Percentiles rank a stretch among this genome's conserved stretches.
Conservation (phyloP, 805 yeast species). For the Yueomyces sinensis region DNA sequence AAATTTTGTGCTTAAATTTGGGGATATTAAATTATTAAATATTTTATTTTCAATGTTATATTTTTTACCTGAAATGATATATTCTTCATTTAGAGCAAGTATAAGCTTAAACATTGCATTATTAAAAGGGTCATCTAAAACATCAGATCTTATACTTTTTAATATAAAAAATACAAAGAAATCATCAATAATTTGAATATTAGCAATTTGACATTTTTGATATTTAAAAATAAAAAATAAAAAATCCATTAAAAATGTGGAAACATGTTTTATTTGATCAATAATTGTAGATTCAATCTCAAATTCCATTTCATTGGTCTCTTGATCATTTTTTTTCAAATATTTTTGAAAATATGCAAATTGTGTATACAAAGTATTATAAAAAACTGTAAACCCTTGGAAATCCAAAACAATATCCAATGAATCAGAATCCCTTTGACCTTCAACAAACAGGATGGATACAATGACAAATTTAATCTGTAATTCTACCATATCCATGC, state of each 20-base stretch:
- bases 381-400: slow-evolving; percentile 37
- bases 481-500: slow-evolving; percentile 23
- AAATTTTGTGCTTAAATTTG: slow-evolving; percentile 36
- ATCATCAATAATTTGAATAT: slow-evolving; percentile 29
- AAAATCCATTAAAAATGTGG: slow-evolving; percentile 36
- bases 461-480: slow-evolving; percentile 30
- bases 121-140: slow-evolving; percentile 43
- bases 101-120: slow-evolving; percentile 59
- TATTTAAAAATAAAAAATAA: slow-evolving; percentile 42
- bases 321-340: slow-evolving; percentile 4
- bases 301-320: slow-evolving; percentile 16
- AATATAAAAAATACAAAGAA: slow-evolving; percentile 37
- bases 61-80: slow-evolving; percentile 43
- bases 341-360: slow-evolving; percentile 23
- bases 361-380: slow-evolving; percentile 27
- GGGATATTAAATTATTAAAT: slow-evolving; percentile 34
- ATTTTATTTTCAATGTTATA: slow-evolving; percentile 34
- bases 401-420: slow-evolving; percentile 36
- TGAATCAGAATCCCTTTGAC: slow-evolving; percentile 29
- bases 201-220: slow-evolving; percentile 30
- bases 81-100: slow-evolving; percentile 76
- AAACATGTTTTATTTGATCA: slow-evolving; percentile 25
- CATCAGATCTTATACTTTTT: slow-evolving; percentile 29
- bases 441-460: slow-evolving; percentile 32
- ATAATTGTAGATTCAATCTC: slow-evolving; percentile 23